These are phyloP conservation scores for Puccinia coronata DNA, from an alignment of 1,284 basidiomycete genomes.

Conservation along the genomic window DNA sequence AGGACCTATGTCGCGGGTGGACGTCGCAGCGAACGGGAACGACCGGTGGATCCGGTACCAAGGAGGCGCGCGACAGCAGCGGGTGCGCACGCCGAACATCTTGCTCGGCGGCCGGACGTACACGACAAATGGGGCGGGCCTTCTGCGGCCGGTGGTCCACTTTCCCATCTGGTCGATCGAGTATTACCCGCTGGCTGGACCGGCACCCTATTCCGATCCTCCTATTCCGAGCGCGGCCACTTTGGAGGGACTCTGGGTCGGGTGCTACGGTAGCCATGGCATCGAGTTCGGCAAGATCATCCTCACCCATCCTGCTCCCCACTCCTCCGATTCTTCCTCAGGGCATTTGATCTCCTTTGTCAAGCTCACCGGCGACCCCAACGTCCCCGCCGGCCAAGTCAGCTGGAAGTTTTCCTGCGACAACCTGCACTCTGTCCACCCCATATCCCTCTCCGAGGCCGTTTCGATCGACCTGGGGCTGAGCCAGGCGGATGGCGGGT, in stretches of 20 bases:
- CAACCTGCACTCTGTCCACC: neutral
- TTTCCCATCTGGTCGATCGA: constrained; percentile 25
- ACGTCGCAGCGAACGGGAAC: neutral
- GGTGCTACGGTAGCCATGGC: constrained; percentile 27
- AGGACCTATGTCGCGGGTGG: neutral
- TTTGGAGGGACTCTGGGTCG: constrained; percentile 32
- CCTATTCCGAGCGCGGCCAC: neutral
- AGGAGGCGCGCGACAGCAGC: constrained; percentile 5
- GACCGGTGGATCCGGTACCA: constrained; percentile 11
- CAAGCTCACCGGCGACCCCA: constrained; percentile 34
- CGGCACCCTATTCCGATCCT: neutral
- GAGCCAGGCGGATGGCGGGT: neutral
- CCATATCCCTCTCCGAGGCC: neutral
- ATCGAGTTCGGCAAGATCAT: constrained; percentile 18
- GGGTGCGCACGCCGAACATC: neutral
- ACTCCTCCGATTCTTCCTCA: neutral
- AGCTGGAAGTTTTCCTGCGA: constrained; percentile 6
- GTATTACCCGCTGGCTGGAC: constrained; percentile 9
- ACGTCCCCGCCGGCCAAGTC: constrained; percentile 18
- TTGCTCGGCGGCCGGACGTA: constrained; percentile 5
- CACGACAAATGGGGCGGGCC: constrained; percentile 2
- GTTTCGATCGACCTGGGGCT: neutral
- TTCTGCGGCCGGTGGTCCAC: constrained; percentile 8
- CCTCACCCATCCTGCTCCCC: neutral
- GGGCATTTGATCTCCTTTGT: constrained; percentile 19